phyloP scores from a whole-genome alignment of 176 grass and related monocot species.

The Tuctoria greenei region DNA sequence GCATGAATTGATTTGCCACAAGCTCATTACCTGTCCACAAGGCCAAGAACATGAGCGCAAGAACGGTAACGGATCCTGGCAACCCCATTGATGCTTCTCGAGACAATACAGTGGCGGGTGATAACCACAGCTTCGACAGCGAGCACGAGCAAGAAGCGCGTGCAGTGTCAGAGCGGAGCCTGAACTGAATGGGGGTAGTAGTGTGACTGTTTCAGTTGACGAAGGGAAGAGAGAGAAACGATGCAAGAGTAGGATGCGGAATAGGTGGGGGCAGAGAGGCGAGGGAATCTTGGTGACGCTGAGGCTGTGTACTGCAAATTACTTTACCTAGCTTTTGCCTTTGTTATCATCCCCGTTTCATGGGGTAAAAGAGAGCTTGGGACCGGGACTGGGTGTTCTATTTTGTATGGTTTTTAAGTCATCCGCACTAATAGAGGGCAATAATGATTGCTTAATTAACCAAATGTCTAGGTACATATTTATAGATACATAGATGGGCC shows the following conservation, averaged over 20 bases:
- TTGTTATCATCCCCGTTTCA: too few relatives aligned
- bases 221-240: background rate
- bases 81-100: constrained; percentile 28
- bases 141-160: constrained; percentile 10
- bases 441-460: too few relatives aligned
- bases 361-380: too few relatives aligned
- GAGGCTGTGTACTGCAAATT: too few relatives aligned
- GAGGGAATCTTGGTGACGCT: too few relatives aligned
- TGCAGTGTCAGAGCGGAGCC: constrained; percentile 35
- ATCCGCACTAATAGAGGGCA: too few relatives aligned
- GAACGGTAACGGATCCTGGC: constrained; percentile 5
- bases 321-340: too few relatives aligned
- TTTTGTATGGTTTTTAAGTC: too few relatives aligned
- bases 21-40: constrained; percentile 23
- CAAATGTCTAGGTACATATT: too few relatives aligned
- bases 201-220: background rate
- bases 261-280: background rate
- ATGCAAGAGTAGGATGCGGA: background rate
- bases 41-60: constrained; percentile 29
- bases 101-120: background rate
- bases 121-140: background rate
- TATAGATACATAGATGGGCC: too few relatives aligned
- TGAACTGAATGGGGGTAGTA: background rate
- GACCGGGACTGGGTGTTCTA: too few relatives aligned
- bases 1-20: background rate